Conservation (phyloP, 2,329 filamentous ascomycete genomes). For the Xylariaceae sp. region DNA sequence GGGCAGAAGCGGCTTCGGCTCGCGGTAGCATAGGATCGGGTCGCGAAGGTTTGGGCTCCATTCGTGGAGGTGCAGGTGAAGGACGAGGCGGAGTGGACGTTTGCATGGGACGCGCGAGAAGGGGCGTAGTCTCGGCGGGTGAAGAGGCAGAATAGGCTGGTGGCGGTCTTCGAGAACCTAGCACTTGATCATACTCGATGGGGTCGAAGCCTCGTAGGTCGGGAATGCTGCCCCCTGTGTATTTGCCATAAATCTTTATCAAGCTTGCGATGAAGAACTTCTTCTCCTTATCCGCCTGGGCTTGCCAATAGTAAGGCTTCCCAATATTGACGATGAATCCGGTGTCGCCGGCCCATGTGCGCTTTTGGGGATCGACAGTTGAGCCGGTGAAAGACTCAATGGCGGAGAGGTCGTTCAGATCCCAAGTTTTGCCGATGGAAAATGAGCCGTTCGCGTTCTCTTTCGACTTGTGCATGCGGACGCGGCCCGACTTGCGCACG, state of each 20-base stretch:
- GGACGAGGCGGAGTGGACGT: constrained; percentile 12
- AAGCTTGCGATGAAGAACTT: constrained; percentile 97
- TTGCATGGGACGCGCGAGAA: constrained; percentile 18
- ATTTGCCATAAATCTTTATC: constrained; percentile 96
- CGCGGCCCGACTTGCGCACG: constrained; percentile 87
- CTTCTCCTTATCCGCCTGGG: constrained; percentile 91
- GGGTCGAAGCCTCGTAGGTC: constrained; percentile 81
- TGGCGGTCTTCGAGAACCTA: constrained; percentile 57
- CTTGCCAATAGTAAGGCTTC: constrained; percentile 97
- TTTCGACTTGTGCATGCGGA: constrained; percentile 94
- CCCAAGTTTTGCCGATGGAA: constrained; percentile 98
- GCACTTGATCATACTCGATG: constrained; percentile 74
- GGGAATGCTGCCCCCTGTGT: constrained; percentile 83
- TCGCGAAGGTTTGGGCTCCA: constrained; percentile 26
- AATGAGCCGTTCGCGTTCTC: constrained; percentile 94
- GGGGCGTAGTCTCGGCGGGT: constrained; percentile 26
- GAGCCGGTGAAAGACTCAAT: constrained; percentile 80
- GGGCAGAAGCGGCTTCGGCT: constrained; percentile 11
- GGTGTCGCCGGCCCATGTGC: constrained; percentile 78
- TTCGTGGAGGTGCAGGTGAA: constrained; percentile 23
- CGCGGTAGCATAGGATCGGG: constrained; percentile 23
- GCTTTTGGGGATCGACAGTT: constrained; percentile 57
- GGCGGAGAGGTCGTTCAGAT: constrained; percentile 82
- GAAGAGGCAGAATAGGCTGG: constrained; percentile 36
- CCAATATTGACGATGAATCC: constrained; percentile 88